Evolutionary conservation across 768 basidiomycete species (phyloP).

Genomic region (Lepiota venenata): DNA sequence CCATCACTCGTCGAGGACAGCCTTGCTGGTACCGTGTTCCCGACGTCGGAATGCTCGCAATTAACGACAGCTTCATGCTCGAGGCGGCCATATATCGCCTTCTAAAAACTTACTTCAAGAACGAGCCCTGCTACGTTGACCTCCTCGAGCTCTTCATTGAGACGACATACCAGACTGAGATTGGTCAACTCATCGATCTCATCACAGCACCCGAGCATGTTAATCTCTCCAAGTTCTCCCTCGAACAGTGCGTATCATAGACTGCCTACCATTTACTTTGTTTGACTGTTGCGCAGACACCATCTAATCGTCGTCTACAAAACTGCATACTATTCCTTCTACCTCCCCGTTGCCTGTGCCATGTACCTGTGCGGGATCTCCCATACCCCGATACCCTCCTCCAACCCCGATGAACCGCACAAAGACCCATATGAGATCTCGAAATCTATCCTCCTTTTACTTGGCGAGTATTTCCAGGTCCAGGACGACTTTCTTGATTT

Average conservation of each 20-base stretch:
- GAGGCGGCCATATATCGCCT: constrained; percentile 91
- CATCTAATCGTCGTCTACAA: constrained; percentile 94
- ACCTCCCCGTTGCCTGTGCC: constrained; percentile 94
- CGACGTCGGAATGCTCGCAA: constrained; percentile 76
- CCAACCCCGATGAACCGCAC: constrained; percentile 12
- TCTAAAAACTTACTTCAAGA: constrained; percentile 51
- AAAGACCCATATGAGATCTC: constrained; percentile 59
- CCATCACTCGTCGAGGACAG: constrained; percentile 90
- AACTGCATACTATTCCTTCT: constrained; percentile 97
- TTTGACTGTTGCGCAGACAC: constrained; percentile 50
- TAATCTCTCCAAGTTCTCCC: constrained; percentile 84
- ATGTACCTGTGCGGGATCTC: constrained; percentile 76
- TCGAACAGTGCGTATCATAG: constrained; percentile 58
- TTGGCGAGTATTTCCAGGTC: constrained; percentile 98
- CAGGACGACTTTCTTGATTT: constrained; percentile 98
- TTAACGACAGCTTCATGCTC: constrained; percentile 97
- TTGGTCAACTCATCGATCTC: constrained; percentile 94
- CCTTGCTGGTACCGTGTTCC: constrained; percentile 87
- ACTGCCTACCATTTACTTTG: background rate
- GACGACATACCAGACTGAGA: constrained; percentile 87
- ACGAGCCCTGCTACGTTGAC: constrained; percentile 81
- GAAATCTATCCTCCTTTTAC: constrained; percentile 77
- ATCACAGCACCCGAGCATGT: constrained; percentile 96
- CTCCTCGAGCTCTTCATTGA: constrained; percentile 92
- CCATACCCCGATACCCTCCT: constrained; percentile 31